Evolutionary conservation across 768 basidiomycete genomes (phyloP).

Genomic region (Lenzites betulinus): DNA sequence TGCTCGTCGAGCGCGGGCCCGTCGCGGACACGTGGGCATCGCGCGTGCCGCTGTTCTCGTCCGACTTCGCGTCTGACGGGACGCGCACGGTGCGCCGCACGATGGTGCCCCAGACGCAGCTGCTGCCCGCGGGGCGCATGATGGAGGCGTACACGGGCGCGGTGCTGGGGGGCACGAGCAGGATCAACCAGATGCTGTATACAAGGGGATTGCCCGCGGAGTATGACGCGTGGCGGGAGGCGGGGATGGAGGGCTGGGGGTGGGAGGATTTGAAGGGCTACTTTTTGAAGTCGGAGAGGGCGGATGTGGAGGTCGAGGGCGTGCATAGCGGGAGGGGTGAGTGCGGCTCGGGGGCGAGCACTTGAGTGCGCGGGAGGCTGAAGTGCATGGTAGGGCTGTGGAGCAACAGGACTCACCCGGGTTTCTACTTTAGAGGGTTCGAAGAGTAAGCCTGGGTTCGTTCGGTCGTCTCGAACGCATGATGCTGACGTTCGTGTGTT

Average conservation of each 20-base stretch:
- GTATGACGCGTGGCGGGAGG: slow-evolving; percentile 33
- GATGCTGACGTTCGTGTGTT: background rate
- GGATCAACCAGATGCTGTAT: slow-evolving; percentile 46
- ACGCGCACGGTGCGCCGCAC: slow-evolving; percentile 22
- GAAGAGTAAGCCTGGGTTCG: slow-evolving; percentile 9
- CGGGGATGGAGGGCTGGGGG: slow-evolving; percentile 37
- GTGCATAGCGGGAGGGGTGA: slow-evolving; percentile 12
- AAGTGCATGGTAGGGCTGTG: slow-evolving; percentile 5
- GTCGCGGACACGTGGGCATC: slow-evolving; percentile 31
- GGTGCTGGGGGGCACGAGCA: slow-evolving; percentile 49
- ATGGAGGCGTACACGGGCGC: slow-evolving; percentile 30
- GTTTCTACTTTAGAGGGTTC: slow-evolving; percentile 17
- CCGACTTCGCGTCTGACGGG: slow-evolving; percentile 29
- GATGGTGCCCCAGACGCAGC: slow-evolving; percentile 11
- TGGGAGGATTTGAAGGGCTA: slow-evolving; percentile 37
- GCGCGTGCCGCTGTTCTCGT: slow-evolving; percentile 35
- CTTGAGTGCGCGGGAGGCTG: background rate
- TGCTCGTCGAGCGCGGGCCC: slow-evolving; percentile 34
- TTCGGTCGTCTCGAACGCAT: no score
- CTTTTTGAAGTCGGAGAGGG: slow-evolving; percentile 37
- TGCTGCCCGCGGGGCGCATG: slow-evolving; percentile 5
- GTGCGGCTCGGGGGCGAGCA: background rate
- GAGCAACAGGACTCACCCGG: slow-evolving; percentile 16
- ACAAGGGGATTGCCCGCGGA: slow-evolving; percentile 33
- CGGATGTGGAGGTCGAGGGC: slow-evolving; percentile 13